A percentile compares a stretch with the other conserved stretches of the same genome.
Evolutionary conservation across 345 rosid species (phyloP).

Genomic region (Lagerstroemia speciosa): DNA sequence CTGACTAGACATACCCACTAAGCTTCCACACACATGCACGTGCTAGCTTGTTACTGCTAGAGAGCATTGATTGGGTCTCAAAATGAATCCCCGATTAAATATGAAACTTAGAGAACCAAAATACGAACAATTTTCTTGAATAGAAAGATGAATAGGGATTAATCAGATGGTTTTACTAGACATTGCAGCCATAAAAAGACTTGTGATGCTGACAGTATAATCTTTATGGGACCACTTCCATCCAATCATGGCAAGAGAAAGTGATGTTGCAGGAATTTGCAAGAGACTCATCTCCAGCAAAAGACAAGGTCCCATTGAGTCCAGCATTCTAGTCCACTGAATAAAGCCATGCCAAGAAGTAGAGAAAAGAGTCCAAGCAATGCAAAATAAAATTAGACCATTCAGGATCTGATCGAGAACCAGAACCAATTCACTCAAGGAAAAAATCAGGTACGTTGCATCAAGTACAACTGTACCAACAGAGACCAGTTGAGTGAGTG

Average conservation of each 20-base stretch:
- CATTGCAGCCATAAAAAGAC: neutral
- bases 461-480: neutral
- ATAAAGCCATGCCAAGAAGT: neutral
- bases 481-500: neutral
- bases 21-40: too few relatives aligned
- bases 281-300: neutral
- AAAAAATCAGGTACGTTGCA: neutral
- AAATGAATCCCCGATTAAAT: neutral
- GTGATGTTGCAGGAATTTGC: conserved; percentile 1
- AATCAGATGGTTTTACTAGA: neutral
- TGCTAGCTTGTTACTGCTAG: neutral
- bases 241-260: conserved; percentile 2
- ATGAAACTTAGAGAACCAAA: neutral
- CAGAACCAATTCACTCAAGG: neutral
- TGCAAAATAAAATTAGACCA: neutral
- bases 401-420: neutral
- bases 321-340: neutral
- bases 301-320: neutral
- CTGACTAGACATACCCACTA: neutral
- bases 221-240: conserved; percentile 3
- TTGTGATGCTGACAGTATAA: neutral
- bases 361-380: neutral
- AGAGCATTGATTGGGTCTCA: neutral
- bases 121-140: neutral
- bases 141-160: neutral